These are phyloP conservation scores for Podaxis pistillaris DNA, from an alignment of 768 basidiomycete species.

Conservation along the genomic window DNA sequence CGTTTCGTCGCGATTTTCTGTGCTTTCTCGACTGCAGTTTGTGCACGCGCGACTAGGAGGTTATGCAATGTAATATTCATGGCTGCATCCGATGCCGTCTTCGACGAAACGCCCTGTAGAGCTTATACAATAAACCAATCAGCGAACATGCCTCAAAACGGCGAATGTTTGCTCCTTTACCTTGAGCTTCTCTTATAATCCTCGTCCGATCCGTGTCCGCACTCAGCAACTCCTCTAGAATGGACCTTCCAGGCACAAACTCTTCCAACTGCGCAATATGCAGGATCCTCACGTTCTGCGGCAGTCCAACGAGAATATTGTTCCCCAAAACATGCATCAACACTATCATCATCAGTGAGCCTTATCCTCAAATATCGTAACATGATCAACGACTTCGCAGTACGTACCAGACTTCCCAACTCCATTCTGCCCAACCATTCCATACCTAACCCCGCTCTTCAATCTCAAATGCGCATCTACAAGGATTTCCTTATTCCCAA, in stretches of 20 bases:
- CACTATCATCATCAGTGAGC: slow-evolving; percentile 16
- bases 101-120: slow-evolving; percentile 23
- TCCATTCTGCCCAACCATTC: slow-evolving; percentile 56
- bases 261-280: slow-evolving; percentile 33
- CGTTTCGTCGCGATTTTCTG: slow-evolving; percentile 49
- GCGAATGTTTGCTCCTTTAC: slow-evolving; percentile 14
- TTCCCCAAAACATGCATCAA: slow-evolving; percentile 30
- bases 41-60: slow-evolving; percentile 23
- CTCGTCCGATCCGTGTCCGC: slow-evolving; percentile 25
- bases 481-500: slow-evolving; percentile 52
- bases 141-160: neutral
- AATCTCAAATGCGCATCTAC: slow-evolving; percentile 51
- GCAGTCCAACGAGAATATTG: slow-evolving; percentile 29
- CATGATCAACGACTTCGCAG: neutral
- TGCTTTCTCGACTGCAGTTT: slow-evolving; percentile 30
- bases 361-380: neutral
- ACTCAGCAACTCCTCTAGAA: slow-evolving; percentile 27
- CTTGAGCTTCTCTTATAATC: slow-evolving; percentile 28
- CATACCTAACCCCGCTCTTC: slow-evolving; percentile 48
- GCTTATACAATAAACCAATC: slow-evolving; percentile 15
- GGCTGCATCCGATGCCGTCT: slow-evolving; percentile 18
- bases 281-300: slow-evolving; percentile 31
- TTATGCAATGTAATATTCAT: slow-evolving; percentile 24
- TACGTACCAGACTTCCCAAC: slow-evolving; percentile 48
- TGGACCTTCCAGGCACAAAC: slow-evolving; percentile 23